phyloP scores from a whole-genome alignment of 2,329 filamentous ascomycete genomes.

The Cercospora zeae-maydis region DNA sequence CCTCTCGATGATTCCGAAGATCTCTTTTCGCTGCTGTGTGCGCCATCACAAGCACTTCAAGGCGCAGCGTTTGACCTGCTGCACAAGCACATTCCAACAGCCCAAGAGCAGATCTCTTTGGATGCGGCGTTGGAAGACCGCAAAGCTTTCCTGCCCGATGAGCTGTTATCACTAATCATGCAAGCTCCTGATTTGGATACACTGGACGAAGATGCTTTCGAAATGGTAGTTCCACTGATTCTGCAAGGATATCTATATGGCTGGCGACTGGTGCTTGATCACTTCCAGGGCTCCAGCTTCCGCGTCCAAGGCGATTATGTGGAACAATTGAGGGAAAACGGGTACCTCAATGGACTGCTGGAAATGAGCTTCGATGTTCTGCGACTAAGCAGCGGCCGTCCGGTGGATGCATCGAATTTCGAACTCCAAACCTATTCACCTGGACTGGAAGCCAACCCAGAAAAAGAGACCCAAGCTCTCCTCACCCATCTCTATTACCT shows the following conservation, averaged over 20 bases:
- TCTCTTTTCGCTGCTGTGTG: conserved; percentile 72
- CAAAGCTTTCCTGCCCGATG: conserved; percentile 71
- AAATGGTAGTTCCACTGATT: conserved; percentile 61
- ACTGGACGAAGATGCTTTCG: conserved; percentile 62
- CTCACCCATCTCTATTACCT: conserved; percentile 84
- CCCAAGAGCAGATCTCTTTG: conserved; percentile 78
- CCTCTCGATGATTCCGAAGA: conserved; percentile 54
- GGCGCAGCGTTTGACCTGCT: conserved; percentile 76
- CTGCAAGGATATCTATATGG: conserved; percentile 79
- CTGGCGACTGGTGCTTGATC: conserved; percentile 87
- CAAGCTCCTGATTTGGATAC: conserved; percentile 70
- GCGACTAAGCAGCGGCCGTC: conserved; percentile 69
- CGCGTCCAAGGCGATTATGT: conserved; percentile 80
- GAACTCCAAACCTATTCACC: conserved; percentile 64
- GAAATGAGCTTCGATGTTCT: conserved; percentile 81
- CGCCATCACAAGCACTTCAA: conserved; percentile 71
- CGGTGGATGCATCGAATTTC: conserved; percentile 67
- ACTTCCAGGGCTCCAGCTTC: conserved; percentile 61
- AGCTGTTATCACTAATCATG: conserved; percentile 77
- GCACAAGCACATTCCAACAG: conserved; percentile 70
- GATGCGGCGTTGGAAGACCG: conserved; percentile 70
- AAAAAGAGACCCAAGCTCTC: conserved; percentile 77
- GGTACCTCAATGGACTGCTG: conserved; percentile 66
- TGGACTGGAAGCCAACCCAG: conserved; percentile 55
- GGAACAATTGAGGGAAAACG: conserved; percentile 70